A percentile compares a stretch with the other conserved stretches of the same genome.
phyloP scores from a whole-genome alignment of 2,329 filamentous ascomycete species.

The Colletotrichum lentis region DNA sequence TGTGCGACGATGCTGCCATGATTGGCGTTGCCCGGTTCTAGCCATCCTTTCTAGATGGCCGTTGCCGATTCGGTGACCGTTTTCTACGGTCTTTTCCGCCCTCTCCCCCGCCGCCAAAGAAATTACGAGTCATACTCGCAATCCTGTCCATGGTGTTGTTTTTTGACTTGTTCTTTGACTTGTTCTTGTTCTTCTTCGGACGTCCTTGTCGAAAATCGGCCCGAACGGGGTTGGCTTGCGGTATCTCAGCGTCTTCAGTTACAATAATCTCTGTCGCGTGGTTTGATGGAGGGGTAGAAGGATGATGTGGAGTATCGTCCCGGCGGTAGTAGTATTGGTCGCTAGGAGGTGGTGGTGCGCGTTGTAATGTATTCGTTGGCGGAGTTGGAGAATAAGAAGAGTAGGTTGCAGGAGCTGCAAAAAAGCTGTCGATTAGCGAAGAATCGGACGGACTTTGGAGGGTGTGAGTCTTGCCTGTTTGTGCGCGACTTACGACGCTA shows the following conservation, averaged over 20 bases:
- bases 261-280: background rate
- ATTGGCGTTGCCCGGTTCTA: background rate
- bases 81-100: background rate
- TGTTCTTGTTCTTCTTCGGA: background rate
- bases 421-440: background rate
- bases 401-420: background rate
- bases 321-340: background rate
- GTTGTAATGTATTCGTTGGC: background rate
- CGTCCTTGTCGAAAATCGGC: background rate
- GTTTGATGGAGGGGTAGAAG: background rate
- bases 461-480: background rate
- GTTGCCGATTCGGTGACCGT: constrained; percentile 1
- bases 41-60: background rate
- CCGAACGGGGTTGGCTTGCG: background rate
- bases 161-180: background rate
- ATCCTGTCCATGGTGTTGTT: no score
- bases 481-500: background rate
- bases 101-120: no score
- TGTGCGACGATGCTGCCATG: background rate
- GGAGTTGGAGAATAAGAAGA: background rate
- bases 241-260: background rate
- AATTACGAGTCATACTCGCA: no score
- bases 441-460: background rate
- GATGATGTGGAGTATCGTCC: background rate
- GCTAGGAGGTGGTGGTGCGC: background rate